phyloP scores from a whole-genome alignment of 441 rosid species.

The Hura crepitans region DNA sequence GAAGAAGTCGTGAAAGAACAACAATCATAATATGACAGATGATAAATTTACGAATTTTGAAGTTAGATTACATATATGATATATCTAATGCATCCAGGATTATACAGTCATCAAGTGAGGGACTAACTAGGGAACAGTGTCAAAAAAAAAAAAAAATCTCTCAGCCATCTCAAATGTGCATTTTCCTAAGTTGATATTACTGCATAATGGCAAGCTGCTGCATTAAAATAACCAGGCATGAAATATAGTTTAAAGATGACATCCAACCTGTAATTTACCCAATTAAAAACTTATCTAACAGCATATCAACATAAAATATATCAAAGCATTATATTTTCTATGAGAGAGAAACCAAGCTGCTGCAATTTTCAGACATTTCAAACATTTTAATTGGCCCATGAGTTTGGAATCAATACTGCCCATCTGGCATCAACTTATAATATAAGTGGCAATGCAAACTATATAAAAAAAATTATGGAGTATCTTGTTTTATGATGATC shows the following conservation, averaged over 20 bases:
- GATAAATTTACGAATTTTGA: not conserved
- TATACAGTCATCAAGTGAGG: not conserved
- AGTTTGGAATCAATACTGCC: constrained; percentile 5
- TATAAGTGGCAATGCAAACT: constrained; percentile 2
- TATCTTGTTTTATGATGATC: not conserved
- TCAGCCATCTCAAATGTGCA: not conserved
- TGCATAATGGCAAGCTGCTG: not conserved
- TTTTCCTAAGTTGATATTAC: not conserved
- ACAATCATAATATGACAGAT: not conserved
- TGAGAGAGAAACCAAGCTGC: not conserved
- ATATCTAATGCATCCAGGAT: not conserved
- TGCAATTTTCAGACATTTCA: not conserved
- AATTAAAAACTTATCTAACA: not conserved
- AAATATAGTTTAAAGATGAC: not conserved
- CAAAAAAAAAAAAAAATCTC: not conserved
- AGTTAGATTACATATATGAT: not conserved
- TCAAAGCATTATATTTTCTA: not conserved
- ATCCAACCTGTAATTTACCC: not conserved
- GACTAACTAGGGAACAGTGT: not conserved
- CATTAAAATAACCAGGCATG: not conserved
- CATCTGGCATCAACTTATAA: constrained; percentile 8
- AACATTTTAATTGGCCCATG: not conserved
- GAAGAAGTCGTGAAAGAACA: not conserved
- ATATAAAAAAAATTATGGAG: constrained; percentile 3
- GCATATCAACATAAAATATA: not conserved